Evolutionary conservation across 495 filamentous ascomycete species (phyloP), one percentile per base, ranked within the genome.

Genomic region (Penicillium samsonianum): DNA sequence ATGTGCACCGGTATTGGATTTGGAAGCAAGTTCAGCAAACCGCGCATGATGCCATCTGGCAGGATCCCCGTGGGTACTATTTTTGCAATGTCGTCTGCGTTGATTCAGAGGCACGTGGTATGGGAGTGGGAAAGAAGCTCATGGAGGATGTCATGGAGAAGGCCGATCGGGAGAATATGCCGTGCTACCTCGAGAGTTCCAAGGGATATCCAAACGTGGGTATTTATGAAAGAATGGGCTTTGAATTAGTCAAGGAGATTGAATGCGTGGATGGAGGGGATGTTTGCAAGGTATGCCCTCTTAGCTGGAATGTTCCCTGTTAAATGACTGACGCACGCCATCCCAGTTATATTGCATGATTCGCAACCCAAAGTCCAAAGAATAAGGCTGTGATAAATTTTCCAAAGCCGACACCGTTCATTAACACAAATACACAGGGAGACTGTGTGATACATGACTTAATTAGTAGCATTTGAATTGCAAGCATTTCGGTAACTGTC

Each of bases 31-130:
- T 71, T 7, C 79, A 80, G 63, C 62, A 70, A 37, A 61, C 70
- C 11, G 68, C 78, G 4, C 69, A 79, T 38, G 64, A 71, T 0
- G 47, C 57, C 7, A 54, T 75, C 14, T 79, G 77, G 72, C 63
- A 53, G 11, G 64, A 73, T 41, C 69, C 78, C 4, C 64, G 67
- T 0, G 86, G 86, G 0, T 89, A 89, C 64, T 88, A 88, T 59
- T 89, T 88, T 59, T 83, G 85, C 58, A 89, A 87, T 65, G 84
- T 88, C 49, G 77, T 89, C 54, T 84, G 84, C 3, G 86, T 88
- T n/a, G 67, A 78, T 23, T 80, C 83, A 2, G 74, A 79, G 44
- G 78, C 75, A 57, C 83, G 87, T 59, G 81, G 82, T 2, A 80
- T 72, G 65, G 86, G 86, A 0, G 74, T 88, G 5, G 86, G 85